A percentile compares a stretch with the other conserved stretches of the same genome.
phyloP scores from a whole-genome alignment of 2,329 filamentous ascomycete species.

The Clathrospora elynae region DNA sequence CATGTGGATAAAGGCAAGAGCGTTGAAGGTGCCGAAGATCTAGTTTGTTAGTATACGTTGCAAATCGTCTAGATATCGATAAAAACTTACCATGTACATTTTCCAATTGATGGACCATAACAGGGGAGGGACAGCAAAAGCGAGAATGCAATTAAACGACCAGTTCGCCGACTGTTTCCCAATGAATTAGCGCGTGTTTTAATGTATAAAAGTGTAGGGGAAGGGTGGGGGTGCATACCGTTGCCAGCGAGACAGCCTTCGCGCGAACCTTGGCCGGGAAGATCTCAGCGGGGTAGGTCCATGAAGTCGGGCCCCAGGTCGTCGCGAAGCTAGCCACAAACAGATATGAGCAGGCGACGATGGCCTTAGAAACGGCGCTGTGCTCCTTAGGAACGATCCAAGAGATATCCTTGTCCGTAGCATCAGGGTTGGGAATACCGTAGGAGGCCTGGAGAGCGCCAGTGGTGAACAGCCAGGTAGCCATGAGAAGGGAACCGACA shows the following conservation, averaged over 20 bases:
- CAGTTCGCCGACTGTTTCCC: constrained; percentile 49
- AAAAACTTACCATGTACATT: constrained; percentile 45
- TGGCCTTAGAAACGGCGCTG: constrained; percentile 60
- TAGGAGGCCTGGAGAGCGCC: constrained; percentile 65
- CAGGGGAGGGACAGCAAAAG: constrained; percentile 50
- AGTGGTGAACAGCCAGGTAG: constrained; percentile 63
- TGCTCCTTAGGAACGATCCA: constrained; percentile 62
- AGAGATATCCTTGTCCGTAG: constrained; percentile 53
- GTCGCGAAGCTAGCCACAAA: constrained; percentile 53
- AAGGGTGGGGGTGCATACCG: no score
- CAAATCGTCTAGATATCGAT: neutral
- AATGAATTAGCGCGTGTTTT: no score
- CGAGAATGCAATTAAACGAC: constrained; percentile 49
- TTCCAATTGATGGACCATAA: constrained; percentile 51
- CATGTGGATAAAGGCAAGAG: constrained; percentile 47
- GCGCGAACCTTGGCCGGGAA: constrained; percentile 50
- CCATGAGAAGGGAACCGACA: constrained; percentile 62
- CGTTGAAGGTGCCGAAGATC: constrained; percentile 49
- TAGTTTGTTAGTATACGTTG: neutral
- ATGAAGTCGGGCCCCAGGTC: constrained; percentile 47
- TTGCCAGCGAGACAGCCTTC: constrained; percentile 49
- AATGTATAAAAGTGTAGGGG: no score
- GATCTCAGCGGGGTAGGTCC: constrained; percentile 49
- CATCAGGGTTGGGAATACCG: constrained; percentile 51
- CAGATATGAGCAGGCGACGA: constrained; percentile 53